Percentiles rank a stretch among this genome's conserved stretches.
Evolutionary conservation across 2,329 filamentous ascomycete genomes (phyloP).

Genomic region (Talaromyces albobiverticillius): DNA sequence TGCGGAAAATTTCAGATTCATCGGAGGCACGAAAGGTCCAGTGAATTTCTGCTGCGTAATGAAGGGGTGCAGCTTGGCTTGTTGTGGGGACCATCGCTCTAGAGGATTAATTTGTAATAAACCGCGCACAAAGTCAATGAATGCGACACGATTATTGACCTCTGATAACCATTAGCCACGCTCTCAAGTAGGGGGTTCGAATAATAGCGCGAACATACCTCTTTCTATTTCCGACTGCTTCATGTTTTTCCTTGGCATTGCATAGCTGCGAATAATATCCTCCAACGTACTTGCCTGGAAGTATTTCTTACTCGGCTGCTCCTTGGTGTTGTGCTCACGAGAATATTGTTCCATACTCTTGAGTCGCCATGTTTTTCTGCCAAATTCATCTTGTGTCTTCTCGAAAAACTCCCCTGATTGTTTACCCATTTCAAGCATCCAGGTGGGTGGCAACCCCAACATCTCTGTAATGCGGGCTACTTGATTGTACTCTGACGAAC

Average conservation of each 20-base stretch:
- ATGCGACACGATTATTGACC: conserved; percentile 96
- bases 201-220: conserved; percentile 59
- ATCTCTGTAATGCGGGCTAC: conserved; percentile 97
- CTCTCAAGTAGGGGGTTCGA: background rate
- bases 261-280: conserved; percentile 96
- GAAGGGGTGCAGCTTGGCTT: conserved; percentile 95
- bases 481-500: conserved; percentile 98
- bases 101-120: conserved; percentile 91
- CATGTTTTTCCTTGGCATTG: conserved; percentile 99
- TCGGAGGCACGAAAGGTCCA: conserved; percentile 91
- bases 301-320: conserved; percentile 99
- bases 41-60: conserved; percentile 98
- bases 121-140: conserved; percentile 96
- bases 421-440: conserved; percentile 99
- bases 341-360: conserved; percentile 99
- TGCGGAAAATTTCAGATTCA: conserved; percentile 88
- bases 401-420: conserved; percentile 97
- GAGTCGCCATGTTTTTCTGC: conserved; percentile 81
- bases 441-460: conserved; percentile 91
- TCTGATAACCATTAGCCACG: conserved; percentile 53
- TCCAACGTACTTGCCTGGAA: conserved; percentile 91
- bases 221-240: conserved; percentile 93
- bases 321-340: conserved; percentile 90
- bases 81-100: conserved; percentile 95
- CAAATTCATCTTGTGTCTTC: conserved; percentile 87